These are phyloP conservation scores for Golubevia sp. DNA, from an alignment of 1,284 basidiomycete genomes.

Conservation along the genomic window DNA sequence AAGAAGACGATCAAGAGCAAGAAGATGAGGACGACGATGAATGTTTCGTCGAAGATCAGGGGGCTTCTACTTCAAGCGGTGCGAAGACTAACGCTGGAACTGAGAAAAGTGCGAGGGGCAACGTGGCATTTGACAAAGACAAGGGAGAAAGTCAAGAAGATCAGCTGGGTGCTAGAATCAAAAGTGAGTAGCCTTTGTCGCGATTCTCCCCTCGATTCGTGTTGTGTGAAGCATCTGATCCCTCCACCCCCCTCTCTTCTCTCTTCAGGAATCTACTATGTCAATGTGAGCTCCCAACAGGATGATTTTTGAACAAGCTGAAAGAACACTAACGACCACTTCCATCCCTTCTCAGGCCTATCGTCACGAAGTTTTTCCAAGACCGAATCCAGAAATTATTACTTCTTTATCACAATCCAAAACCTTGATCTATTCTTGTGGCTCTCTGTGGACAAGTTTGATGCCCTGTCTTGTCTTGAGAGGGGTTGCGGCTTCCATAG, in stretches of 20 bases:
- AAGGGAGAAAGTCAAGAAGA: constrained; percentile 67
- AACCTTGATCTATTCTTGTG: constrained; percentile 85
- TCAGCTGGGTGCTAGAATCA: constrained; percentile 71
- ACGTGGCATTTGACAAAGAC: constrained; percentile 72
- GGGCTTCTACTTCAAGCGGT: background rate
- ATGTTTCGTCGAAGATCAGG: background rate
- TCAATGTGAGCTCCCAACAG: constrained; percentile 69
- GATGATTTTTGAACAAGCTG: background rate
- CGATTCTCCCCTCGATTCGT: background rate
- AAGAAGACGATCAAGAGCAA: constrained; percentile 17
- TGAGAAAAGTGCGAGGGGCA: too few species aligned
- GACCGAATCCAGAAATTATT: constrained; percentile 81
- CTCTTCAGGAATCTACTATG: constrained; percentile 79
- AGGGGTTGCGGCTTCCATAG: constrained; percentile 79
- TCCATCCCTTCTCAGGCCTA: constrained; percentile 21
- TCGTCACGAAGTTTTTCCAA: constrained; percentile 76
- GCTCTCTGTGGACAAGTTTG: constrained; percentile 85
- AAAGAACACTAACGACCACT: background rate
- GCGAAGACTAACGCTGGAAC: constrained; percentile 1
- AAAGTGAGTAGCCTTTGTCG: constrained; percentile 65
- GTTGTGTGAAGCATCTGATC: background rate
- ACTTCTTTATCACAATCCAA: constrained; percentile 71
- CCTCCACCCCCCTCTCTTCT: constrained; percentile 6
- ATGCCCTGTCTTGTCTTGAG: constrained; percentile 86
- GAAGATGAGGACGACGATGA: constrained; percentile 15